These are phyloP conservation scores for Ustulina deusta DNA, from an alignment of 2,329 filamentous ascomycete genomes.

Conservation along the genomic window DNA sequence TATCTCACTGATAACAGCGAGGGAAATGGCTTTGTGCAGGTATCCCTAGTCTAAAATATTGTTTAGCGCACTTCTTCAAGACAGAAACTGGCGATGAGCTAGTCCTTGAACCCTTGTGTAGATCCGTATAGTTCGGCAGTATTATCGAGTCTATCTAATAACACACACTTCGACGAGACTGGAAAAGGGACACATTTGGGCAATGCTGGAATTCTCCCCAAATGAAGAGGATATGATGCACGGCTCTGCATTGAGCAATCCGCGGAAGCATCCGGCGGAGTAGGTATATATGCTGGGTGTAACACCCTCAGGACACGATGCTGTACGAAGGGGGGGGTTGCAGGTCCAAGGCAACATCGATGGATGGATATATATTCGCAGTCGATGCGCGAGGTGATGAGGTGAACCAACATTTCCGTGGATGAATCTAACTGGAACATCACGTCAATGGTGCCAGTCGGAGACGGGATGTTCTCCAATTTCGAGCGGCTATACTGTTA, in stretches of 20 bases:
- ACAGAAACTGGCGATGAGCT: too few species aligned
- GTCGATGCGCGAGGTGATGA: constrained; percentile 9
- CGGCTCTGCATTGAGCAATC: constrained; percentile 1
- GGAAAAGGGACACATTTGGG: neutral
- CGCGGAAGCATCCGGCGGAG: constrained; percentile 10
- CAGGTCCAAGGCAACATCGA: neutral
- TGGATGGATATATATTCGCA: neutral
- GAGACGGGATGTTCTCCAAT: neutral
- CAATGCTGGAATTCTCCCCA: neutral
- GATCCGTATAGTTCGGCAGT: neutral
- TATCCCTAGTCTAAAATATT: neutral
- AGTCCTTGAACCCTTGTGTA: neutral
- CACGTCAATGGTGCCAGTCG: neutral
- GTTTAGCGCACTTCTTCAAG: neutral
- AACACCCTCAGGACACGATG: neutral
- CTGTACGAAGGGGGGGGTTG: neutral
- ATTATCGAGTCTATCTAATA: neutral
- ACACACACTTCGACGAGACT: neutral
- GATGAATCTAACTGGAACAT: neutral
- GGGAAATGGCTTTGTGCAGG: neutral
- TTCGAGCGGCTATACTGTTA: neutral
- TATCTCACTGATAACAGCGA: neutral
- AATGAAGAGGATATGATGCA: neutral
- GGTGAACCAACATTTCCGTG: neutral
- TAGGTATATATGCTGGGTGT: too few species aligned